Evolutionary conservation across 371 early-diverging fungal species (phyloP).

Genomic region (Zychaea mexicana): DNA sequence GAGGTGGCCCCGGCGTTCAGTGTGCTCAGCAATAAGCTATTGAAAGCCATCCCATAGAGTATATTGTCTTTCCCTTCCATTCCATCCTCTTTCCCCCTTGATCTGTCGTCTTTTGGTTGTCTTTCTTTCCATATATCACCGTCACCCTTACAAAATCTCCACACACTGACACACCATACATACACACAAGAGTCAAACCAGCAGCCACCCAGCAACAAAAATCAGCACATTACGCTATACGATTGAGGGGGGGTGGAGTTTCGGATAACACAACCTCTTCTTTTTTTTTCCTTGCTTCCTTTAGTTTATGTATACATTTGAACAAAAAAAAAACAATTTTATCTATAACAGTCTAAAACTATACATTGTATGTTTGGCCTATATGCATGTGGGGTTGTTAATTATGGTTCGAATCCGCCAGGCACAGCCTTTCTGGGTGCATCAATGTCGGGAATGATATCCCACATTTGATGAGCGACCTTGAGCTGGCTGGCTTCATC

Average conservation of each 20-base stretch:
- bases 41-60: conserved; percentile 3
- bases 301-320: conserved; percentile 1
- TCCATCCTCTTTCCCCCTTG: not conserved
- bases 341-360: not conserved
- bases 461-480: conserved; percentile 45
- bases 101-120: not conserved
- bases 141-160: no score
- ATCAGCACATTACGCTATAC: no score
- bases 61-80: conserved; percentile 1
- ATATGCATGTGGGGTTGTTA: not conserved
- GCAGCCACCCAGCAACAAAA: no score
- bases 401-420: conserved; percentile 42
- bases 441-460: conserved; percentile 41
- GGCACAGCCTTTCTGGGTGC: conserved; percentile 50
- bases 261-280: no score
- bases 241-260: no score
- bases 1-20: conserved; percentile 83
- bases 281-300: no score
- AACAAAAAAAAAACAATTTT: not conserved
- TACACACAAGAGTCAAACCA: no score
- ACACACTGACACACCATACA: no score
- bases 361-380: not conserved
- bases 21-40: conserved; percentile 90
- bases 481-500: conserved; percentile 29
- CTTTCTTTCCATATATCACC: no score